Evolutionary conservation across 768 basidiomycete genomes (phyloP).

Genomic region (Mycena haematopus): DNA sequence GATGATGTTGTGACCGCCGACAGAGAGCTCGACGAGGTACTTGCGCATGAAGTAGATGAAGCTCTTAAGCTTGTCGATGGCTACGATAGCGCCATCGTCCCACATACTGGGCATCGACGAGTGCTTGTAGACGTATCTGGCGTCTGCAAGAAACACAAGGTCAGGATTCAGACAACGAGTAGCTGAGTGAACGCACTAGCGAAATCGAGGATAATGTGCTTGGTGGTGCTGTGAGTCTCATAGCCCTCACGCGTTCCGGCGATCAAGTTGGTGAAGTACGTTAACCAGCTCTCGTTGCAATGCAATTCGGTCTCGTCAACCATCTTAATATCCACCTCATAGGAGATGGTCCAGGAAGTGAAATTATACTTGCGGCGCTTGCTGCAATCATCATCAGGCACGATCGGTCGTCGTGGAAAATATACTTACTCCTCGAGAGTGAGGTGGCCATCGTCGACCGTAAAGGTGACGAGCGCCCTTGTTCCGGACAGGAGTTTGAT

Average conservation of each 20-base stretch:
- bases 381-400: neutral
- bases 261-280: neutral
- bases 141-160: neutral
- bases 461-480: slow-evolving; percentile 21
- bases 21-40: slow-evolving; percentile 11
- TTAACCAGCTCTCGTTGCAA: slow-evolving; percentile 2
- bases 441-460: slow-evolving; percentile 9
- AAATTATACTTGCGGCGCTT: slow-evolving; percentile 1
- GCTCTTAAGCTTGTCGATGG: slow-evolving; percentile 8
- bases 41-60: slow-evolving; percentile 15
- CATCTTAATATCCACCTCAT: slow-evolving; percentile 2
- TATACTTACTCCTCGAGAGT: slow-evolving; percentile 2
- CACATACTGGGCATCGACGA: slow-evolving; percentile 13
- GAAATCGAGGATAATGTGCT: slow-evolving; percentile 15
- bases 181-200: neutral
- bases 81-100: neutral
- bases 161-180: neutral
- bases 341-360: slow-evolving; percentile 5
- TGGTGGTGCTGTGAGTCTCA: neutral
- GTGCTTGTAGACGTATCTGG: slow-evolving; percentile 11
- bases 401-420: neutral
- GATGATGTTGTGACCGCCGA: slow-evolving; percentile 15
- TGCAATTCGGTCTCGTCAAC: slow-evolving; percentile 9
- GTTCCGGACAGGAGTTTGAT: slow-evolving; percentile 19
- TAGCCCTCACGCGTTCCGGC: neutral